Base-by-base conservation (phyloP, 208 protist species). In the Trypanosoma boissoni region DNA sequence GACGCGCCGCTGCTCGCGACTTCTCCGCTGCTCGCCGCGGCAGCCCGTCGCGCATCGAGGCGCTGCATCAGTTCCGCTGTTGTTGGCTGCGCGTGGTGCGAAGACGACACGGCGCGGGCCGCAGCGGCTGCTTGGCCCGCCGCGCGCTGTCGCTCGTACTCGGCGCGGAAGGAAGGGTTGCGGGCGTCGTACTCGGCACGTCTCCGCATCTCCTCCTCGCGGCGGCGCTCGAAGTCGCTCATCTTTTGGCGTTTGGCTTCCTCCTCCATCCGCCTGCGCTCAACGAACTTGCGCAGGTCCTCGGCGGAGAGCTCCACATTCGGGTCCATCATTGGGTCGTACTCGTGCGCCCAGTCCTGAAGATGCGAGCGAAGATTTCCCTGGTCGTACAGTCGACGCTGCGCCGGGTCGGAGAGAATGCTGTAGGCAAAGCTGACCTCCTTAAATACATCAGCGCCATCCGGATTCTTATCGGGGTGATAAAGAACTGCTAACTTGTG, bases 381-480 rank as follows among this genome's bases (percentile, higher is more conserved):
- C 24, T 68, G 78, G 57, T 94, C 88, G 42, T 94, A 94, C 80
- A 90, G 63, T 20, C 62, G 52, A 5, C 88, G 81, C 58, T 89
- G 84, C 58, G 77, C 61, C 12, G 77, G 77, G 60, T 94, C 84
- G 37, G 83, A 91, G 8, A 94, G 71, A 49, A 94, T 88, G 60
- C 75, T 76, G 65, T 94, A 53, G 3, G 88, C 88, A 46, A 94
- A 94, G 51, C 77, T 83, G 21, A 94, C 68, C 60, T 94, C 84
- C 62, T 92, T 94, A 63, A 94, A 94, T 6, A 88, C 56, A 29
- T 88, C 80, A 9, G 49, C 75, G 51, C 88, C 88, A 32, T 81
- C 72, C 1, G 79, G 80, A 51, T 97, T 95, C 60, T 95, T 94
- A 50, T 97, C 91, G 0, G 91, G 91, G 72, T 97, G 91, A 55